Evolutionary conservation across 495 filamentous ascomycete genomes (phyloP).

Genomic region (Thermothielavioides terrestris): DNA sequence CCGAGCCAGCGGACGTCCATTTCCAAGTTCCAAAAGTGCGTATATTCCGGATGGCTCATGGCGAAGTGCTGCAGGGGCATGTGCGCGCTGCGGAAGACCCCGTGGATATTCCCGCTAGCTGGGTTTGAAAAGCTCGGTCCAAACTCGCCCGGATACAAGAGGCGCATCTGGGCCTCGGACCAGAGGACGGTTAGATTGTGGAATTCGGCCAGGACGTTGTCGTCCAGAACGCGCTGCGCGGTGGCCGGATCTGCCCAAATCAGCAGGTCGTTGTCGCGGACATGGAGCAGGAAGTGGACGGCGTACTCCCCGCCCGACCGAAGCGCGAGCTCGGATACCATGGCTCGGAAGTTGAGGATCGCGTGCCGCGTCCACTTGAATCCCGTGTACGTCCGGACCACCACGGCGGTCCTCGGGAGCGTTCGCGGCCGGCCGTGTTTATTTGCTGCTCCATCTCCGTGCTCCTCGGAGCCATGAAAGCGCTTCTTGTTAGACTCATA

Average conservation of each 20-base stretch:
- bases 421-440: too few species aligned
- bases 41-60: slow-evolving; percentile 81
- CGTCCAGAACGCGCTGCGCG: slow-evolving; percentile 51
- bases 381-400: slow-evolving; percentile 63
- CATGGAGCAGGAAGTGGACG: slow-evolving; percentile 72
- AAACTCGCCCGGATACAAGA: slow-evolving; percentile 70
- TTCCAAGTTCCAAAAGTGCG: slow-evolving; percentile 97
- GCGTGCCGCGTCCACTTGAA: slow-evolving; percentile 62
- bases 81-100: slow-evolving; percentile 81
- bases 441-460: slow-evolving; percentile 27
- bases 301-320: slow-evolving; percentile 70
- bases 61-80: slow-evolving; percentile 91
- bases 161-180: slow-evolving; percentile 86
- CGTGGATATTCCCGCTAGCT: slow-evolving; percentile 60
- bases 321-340: slow-evolving; percentile 68
- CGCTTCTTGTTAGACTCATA: slow-evolving; percentile 57
- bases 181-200: slow-evolving; percentile 78
- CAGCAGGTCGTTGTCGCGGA: slow-evolving; percentile 55
- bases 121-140: slow-evolving; percentile 57
- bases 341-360: slow-evolving; percentile 63
- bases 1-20: slow-evolving; percentile 91
- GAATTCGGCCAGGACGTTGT: slow-evolving; percentile 81
- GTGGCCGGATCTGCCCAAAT: slow-evolving; percentile 54
- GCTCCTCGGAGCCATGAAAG: slow-evolving; percentile 33
- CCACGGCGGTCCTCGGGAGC: slow-evolving; percentile 60